Evolutionary conservation across 208 protist species (phyloP).

Genomic region (Wallacemonas sp.): DNA sequence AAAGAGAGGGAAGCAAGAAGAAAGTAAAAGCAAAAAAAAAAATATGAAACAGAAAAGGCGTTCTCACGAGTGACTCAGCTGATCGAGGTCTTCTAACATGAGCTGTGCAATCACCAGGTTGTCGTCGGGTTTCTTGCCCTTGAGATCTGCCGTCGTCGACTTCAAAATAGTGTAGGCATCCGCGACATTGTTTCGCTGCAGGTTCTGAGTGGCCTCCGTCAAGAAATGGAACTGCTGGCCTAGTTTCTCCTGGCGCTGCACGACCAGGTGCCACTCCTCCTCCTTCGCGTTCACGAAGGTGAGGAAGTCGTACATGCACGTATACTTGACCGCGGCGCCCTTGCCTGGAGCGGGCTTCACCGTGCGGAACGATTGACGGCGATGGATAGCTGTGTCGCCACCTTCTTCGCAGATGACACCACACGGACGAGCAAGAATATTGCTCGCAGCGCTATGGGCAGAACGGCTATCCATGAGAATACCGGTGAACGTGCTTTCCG

Average conservation of each 20-base stretch:
- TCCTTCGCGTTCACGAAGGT: slow-evolving; percentile 38
- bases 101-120: slow-evolving; percentile 46
- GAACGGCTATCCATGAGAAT: slow-evolving; percentile 59
- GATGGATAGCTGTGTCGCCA: background rate
- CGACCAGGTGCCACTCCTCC: slow-evolving; percentile 75
- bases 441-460: slow-evolving; percentile 40
- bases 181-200: slow-evolving; percentile 45
- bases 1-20: no score
- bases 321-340: slow-evolving; percentile 14
- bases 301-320: slow-evolving; percentile 65
- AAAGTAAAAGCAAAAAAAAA: no score
- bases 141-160: background rate
- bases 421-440: slow-evolving; percentile 57
- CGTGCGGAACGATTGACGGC: background rate
- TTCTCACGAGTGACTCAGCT: slow-evolving; percentile 3
- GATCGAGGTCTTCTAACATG: slow-evolving; percentile 42
- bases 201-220: slow-evolving; percentile 51
- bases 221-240: slow-evolving; percentile 50
- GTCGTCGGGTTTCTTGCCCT: slow-evolving; percentile 14
- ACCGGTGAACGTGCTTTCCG: slow-evolving; percentile 30
- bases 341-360: background rate
- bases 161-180: slow-evolving; percentile 13
- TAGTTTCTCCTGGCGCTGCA: slow-evolving; percentile 51
- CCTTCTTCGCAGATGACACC: slow-evolving; percentile 34
- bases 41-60: no score